Evolutionary conservation across 495 filamentous ascomycete genomes (phyloP).

Genomic region (Aspergillus sclerotiicarbonarius): DNA sequence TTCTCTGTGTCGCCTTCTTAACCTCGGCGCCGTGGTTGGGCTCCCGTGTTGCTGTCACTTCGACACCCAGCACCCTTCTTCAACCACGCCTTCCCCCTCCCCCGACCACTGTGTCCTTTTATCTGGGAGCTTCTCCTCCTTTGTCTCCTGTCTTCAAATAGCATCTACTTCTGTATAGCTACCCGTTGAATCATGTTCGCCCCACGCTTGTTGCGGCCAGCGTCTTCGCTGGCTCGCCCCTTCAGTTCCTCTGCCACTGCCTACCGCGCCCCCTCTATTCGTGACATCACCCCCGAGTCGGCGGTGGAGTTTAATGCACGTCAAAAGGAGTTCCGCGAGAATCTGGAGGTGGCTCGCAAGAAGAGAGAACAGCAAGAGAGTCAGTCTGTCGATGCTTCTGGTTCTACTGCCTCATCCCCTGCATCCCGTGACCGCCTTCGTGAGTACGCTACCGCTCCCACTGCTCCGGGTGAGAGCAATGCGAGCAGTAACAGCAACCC

Average conservation of each 20-base stretch:
- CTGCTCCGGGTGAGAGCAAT: slow-evolving; percentile 56
- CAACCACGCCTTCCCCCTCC: background rate
- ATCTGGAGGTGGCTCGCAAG: slow-evolving; percentile 71
- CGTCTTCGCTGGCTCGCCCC: slow-evolving; percentile 52
- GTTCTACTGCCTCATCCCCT: slow-evolving; percentile 42
- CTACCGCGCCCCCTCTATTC: slow-evolving; percentile 70
- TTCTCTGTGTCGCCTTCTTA: slow-evolving; percentile 9
- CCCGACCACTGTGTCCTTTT: slow-evolving; percentile 8
- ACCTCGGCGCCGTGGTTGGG: background rate
- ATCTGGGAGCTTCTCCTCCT: slow-evolving; percentile 1
- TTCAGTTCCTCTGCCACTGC: slow-evolving; percentile 57
- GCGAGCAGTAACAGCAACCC: slow-evolving; percentile 40
- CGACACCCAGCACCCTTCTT: background rate
- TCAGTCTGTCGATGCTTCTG: slow-evolving; percentile 58
- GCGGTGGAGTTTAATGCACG: slow-evolving; percentile 71
- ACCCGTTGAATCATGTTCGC: slow-evolving; percentile 39
- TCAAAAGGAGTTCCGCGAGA: slow-evolving; percentile 83
- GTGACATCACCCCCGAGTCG: slow-evolving; percentile 73
- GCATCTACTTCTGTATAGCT: background rate
- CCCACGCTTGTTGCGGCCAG: slow-evolving; percentile 48
- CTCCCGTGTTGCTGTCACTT: background rate
- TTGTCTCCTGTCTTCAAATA: background rate
- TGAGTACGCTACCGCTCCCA: slow-evolving; percentile 50
- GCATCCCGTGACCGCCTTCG: slow-evolving; percentile 35
- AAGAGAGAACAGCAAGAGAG: slow-evolving; percentile 79